Evolutionary conservation across 768 basidiomycete genomes (phyloP).

Genomic region (Lepiota venenata): DNA sequence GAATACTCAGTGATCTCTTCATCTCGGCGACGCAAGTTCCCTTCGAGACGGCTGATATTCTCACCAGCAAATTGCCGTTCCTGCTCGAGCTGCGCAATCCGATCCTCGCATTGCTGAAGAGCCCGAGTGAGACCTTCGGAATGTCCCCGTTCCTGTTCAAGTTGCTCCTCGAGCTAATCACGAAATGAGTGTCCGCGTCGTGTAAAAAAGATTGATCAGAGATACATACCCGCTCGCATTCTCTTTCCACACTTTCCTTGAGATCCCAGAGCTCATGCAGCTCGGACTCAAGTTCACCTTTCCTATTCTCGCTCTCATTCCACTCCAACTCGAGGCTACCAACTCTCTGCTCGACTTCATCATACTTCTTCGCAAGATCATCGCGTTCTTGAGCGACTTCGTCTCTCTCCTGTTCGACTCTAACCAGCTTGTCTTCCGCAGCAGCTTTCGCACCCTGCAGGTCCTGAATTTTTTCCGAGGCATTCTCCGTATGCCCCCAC

Average conservation of each 20-base stretch:
- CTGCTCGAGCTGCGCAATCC: slow-evolving; percentile 46
- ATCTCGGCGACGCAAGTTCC: slow-evolving; percentile 54
- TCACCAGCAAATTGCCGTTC: slow-evolving; percentile 57
- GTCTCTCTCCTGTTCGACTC: slow-evolving; percentile 16
- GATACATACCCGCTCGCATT: slow-evolving; percentile 47
- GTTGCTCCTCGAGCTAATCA: slow-evolving; percentile 47
- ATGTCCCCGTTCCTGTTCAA: slow-evolving; percentile 52
- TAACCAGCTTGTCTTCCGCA: slow-evolving; percentile 27
- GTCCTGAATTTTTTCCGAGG: slow-evolving; percentile 41
- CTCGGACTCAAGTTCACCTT: slow-evolving; percentile 51
- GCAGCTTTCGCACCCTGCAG: slow-evolving; percentile 30
- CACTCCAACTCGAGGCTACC: slow-evolving; percentile 50
- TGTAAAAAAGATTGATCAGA: background rate
- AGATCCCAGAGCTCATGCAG: slow-evolving; percentile 48
- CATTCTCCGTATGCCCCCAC: slow-evolving; percentile 62
- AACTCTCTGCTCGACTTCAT: slow-evolving; percentile 39
- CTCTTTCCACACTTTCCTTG: slow-evolving; percentile 54
- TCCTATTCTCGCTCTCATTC: slow-evolving; percentile 53
- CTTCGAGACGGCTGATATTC: slow-evolving; percentile 52
- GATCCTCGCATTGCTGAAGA: slow-evolving; percentile 52
- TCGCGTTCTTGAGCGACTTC: slow-evolving; percentile 38
- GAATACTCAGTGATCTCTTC: slow-evolving; percentile 48
- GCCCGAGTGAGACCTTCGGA: slow-evolving; percentile 42
- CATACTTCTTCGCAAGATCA: slow-evolving; percentile 33
- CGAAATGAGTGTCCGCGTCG: background rate